Base-by-base conservation (phyloP, 1,284 basidiomycete genomes). In the Cryptococcus sp. region DNA sequence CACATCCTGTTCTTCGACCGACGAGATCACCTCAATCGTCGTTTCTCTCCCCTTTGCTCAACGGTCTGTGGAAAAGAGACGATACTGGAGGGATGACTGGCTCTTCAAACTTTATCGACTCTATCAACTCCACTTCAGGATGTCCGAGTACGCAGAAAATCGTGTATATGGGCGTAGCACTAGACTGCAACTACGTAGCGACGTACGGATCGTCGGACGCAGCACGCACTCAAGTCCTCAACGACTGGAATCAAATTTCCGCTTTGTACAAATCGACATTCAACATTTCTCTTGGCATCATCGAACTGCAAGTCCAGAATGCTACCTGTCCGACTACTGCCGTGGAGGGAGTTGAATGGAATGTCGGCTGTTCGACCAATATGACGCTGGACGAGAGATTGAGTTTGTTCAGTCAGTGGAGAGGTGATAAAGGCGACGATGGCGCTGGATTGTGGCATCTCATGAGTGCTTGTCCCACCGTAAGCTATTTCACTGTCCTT, bases 401-500 rank as follows among this genome's bases (percentile, higher is more conserved):
- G 25, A 90, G 88, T 22, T 75, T 86, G 16, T 94, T 96, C 75
- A 91, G 89, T 19, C 80, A 85, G 54, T 95, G 92, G 92, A 82
- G 91, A 60, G 90, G 90, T 0, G 70, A 79, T 54, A 86, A 87
- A 65, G 84, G 63, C 20, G 79, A 80, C 40, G 89, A 91, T 71
- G 83, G 84, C 38, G 84, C 84, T 17, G 93, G 91, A 1, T 81
- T 96, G 25, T 94, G 91, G 89, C 91, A 94, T 79, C 80, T 96
- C 15, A 88, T 94, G 87, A 92, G 88, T 62, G 88, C 88, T 19
- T 92, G 91, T 76, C 85, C 88, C 16, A 88, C 88, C 5, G 89
- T 89, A 41, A 84, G 85, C 60, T 34, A 10, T 5, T 13, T 52
- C 50, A 77, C 76, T 52, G 52, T 23, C 34, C 38, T 20, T 22